phyloP scores from a whole-genome alignment of 2,329 filamentous ascomycete genomes.

The Calonectria crousiana region DNA sequence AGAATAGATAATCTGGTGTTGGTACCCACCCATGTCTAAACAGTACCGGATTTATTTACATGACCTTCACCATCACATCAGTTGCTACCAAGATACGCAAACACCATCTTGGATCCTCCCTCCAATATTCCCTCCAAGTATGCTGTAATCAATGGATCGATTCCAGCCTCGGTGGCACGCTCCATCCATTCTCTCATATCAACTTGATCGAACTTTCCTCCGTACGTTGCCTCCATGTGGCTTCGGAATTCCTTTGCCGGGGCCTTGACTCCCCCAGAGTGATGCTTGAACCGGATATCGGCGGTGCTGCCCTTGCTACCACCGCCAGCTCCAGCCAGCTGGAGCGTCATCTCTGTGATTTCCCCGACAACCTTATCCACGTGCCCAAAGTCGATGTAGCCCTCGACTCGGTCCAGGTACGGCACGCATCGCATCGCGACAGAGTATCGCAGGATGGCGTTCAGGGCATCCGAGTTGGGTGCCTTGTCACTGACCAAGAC shows the following conservation, averaged over 20 bases:
- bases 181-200: constrained; percentile 25
- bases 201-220: constrained; percentile 23
- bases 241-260: constrained; percentile 20
- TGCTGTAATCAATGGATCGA: constrained; percentile 30
- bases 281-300: constrained; percentile 22
- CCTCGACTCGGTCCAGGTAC: constrained; percentile 13
- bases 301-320: background rate
- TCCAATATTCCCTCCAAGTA: constrained; percentile 32
- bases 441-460: constrained; percentile 29
- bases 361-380: constrained; percentile 24
- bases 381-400: constrained; percentile 23
- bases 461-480: constrained; percentile 30
- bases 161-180: constrained; percentile 25
- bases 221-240: constrained; percentile 28
- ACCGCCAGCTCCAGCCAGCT: background rate
- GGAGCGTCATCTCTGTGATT: constrained; percentile 6
- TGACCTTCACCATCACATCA: background rate
- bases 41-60: background rate
- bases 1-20: background rate
- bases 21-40: background rate
- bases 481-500: constrained; percentile 34
- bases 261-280: constrained; percentile 30
- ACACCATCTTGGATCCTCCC: constrained; percentile 22
- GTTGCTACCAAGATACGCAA: constrained; percentile 25
- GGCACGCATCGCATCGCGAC: constrained; percentile 28